Percentiles rank a stretch among this genome's conserved stretches.
Conservation (phyloP, 2,329 filamentous ascomycete species). For the Zymoseptoria pseudotritici region DNA sequence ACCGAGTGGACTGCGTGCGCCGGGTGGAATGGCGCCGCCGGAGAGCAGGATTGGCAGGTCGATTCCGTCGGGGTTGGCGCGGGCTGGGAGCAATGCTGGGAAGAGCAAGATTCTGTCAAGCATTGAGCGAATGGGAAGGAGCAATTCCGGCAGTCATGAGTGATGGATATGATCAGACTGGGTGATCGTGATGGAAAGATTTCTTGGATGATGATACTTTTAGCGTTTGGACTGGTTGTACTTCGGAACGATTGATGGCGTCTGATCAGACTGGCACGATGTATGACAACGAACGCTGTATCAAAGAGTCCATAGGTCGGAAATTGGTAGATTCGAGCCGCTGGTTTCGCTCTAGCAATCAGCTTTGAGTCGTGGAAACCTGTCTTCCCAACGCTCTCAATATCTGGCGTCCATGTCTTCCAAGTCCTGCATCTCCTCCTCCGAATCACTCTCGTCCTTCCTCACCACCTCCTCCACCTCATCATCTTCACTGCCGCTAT, state of each 20-base stretch:
- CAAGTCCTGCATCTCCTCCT: conserved; percentile 30
- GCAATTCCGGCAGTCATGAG: not conserved
- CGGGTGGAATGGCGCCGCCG: conserved; percentile 35
- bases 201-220: not conserved
- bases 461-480: conserved; percentile 14
- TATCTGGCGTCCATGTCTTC: conserved; percentile 29
- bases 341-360: not conserved
- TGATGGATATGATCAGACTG: not conserved
- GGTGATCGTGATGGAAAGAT: not conserved
- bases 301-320: not conserved
- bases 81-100: conserved; percentile 30
- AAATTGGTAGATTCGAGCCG: not conserved
- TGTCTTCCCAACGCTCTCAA: conserved; percentile 3
- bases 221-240: not conserved
- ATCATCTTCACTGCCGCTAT: conserved; percentile 27
- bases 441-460: conserved; percentile 20
- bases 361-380: not conserved
- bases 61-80: conserved; percentile 12
- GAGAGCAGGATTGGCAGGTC: conserved; percentile 42
- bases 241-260: not conserved
- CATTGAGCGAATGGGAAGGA: conserved; percentile 51
- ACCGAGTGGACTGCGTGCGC: conserved; percentile 49
- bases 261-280: not conserved
- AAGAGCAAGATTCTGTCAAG: conserved; percentile 74
- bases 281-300: not conserved